phyloP scores from a whole-genome alignment of 805 yeast genomes.

The Kodamaea restingae region DNA sequence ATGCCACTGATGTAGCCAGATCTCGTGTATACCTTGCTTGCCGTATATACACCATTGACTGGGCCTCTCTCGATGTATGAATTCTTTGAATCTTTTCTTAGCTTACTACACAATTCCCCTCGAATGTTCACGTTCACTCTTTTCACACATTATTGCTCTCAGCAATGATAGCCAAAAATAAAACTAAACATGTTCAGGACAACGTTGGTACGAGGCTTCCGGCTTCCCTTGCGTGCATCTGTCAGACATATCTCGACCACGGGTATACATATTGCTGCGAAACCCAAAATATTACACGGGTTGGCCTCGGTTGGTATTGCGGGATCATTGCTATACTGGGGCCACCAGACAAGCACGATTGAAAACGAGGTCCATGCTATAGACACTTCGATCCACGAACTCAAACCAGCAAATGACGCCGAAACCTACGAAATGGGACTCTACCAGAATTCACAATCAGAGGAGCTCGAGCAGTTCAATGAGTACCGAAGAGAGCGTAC shows the following conservation, averaged over 20 bases:
- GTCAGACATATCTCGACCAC: constrained; percentile 1
- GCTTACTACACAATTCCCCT: too few relatives aligned
- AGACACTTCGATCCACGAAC: constrained; percentile 33
- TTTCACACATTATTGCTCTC: too few relatives aligned
- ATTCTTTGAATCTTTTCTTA: too few relatives aligned
- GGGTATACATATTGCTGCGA: background rate
- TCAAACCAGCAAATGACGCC: constrained; percentile 44
- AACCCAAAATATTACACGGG: background rate
- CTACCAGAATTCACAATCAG: constrained; percentile 55
- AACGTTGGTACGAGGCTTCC: constrained; percentile 4
- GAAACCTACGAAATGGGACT: constrained; percentile 72
- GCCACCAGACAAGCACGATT: background rate
- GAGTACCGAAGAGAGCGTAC: constrained; percentile 27
- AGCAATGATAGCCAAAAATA: background rate
- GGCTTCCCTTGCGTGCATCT: constrained; percentile 1
- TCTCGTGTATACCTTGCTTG: too few relatives aligned
- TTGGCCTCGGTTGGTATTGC: constrained; percentile 4
- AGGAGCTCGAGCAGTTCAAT: constrained; percentile 38
- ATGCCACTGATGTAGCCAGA: too few relatives aligned
- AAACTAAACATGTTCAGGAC: constrained; percentile 5
- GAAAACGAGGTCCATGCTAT: constrained; percentile 30
- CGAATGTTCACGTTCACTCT: too few relatives aligned
- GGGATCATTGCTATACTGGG: constrained; percentile 2
- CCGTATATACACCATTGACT: too few relatives aligned
- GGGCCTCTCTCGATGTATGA: too few relatives aligned